Evolutionary conservation across 106 monocot genomes (phyloP).

Genomic region (Dioscorea alata): DNA sequence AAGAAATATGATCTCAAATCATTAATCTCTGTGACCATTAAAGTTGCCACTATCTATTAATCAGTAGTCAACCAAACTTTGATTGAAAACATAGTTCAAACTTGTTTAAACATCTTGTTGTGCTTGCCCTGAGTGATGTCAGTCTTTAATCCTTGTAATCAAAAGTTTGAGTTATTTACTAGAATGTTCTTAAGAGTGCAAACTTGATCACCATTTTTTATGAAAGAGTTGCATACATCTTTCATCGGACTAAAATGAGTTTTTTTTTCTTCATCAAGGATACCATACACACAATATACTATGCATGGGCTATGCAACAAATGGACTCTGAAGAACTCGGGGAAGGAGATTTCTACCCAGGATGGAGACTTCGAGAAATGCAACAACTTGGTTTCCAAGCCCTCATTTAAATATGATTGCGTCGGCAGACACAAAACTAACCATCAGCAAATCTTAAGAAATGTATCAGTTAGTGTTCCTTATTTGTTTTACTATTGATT

Average conservation of each 20-base stretch:
- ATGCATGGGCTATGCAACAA: conserved; percentile 93
- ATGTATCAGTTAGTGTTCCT: background rate
- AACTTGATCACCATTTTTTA: background rate
- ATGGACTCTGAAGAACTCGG: conserved; percentile 73
- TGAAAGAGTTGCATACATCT: background rate
- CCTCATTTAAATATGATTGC: conserved; percentile 40
- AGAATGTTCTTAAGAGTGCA: background rate
- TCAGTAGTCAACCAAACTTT: too few species aligned
- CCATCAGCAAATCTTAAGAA: background rate
- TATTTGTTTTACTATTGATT: too few species aligned
- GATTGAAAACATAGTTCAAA: too few species aligned
- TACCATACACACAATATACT: conserved; percentile 77
- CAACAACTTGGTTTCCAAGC: conserved; percentile 70
- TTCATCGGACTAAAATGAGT: background rate
- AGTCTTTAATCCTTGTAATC: background rate
- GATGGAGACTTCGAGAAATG: conserved; percentile 85
- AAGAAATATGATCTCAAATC: too few species aligned
- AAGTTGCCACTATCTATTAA: too few species aligned
- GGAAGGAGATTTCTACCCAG: conserved; percentile 46
- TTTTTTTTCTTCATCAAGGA: conserved; percentile 38
- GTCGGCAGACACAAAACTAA: background rate
- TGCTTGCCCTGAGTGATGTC: background rate
- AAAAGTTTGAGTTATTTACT: background rate
- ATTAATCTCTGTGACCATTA: too few species aligned
- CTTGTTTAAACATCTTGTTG: too few species aligned